phyloP scores from a whole-genome alignment of 129 eudicot genomes.

The Arctium lappa region DNA sequence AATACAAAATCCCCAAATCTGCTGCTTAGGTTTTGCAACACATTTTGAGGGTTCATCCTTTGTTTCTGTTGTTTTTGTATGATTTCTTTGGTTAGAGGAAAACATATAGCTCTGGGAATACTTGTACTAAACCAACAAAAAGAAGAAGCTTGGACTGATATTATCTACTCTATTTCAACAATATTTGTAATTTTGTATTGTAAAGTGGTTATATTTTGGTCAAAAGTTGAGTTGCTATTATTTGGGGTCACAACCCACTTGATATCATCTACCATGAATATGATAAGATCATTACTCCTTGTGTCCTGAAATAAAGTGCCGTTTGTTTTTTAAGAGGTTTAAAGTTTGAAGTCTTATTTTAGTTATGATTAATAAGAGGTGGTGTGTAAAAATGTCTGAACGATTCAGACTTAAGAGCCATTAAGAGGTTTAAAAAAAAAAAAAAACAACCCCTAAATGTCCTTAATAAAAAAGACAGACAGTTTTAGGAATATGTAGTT shows the following conservation, averaged over 20 bases:
- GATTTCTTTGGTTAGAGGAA: slow-evolving; percentile 21
- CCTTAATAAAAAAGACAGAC: no score
- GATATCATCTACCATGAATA: background rate
- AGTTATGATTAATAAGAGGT: no score
- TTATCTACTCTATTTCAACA: background rate
- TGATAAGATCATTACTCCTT: background rate
- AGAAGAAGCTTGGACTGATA: background rate
- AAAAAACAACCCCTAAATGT: no score
- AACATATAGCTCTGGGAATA: slow-evolving; percentile 19
- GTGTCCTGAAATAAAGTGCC: background rate
- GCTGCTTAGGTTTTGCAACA: slow-evolving; percentile 40
- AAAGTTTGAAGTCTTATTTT: no score
- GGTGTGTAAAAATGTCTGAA: no score
- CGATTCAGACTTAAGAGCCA: no score
- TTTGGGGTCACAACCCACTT: background rate
- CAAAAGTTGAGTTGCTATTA: background rate
- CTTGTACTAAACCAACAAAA: background rate
- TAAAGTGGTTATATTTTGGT: background rate
- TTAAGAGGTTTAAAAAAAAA: no score
- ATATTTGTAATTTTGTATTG: background rate
- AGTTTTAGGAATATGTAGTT: no score
- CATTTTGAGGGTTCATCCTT: slow-evolving; percentile 1
- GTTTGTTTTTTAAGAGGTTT: no score
- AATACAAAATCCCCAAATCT: slow-evolving; percentile 91
- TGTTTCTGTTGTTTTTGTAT: background rate